These are phyloP conservation scores for Iberis amara DNA, from an alignment of 441 rosid genomes.

Conservation along the genomic window DNA sequence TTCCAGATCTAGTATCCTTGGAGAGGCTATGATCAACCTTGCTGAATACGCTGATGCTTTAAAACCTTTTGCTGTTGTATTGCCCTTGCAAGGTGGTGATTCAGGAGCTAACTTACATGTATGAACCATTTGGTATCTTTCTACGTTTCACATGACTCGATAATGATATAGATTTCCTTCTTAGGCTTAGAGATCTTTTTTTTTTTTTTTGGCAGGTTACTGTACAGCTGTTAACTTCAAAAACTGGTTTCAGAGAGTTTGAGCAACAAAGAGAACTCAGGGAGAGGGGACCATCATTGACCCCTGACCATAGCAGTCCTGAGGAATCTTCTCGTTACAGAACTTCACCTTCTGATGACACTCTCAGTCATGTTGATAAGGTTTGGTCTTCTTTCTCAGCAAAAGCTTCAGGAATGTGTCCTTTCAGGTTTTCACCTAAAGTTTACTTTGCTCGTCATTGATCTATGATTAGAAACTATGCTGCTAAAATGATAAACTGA, in stretches of 20 bases:
- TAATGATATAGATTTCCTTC: constrained; percentile 14
- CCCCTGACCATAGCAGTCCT: constrained; percentile 56
- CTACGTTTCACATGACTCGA: background rate
- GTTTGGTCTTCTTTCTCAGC: constrained; percentile 33
- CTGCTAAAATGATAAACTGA: background rate
- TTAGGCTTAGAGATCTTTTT: constrained; percentile 15
- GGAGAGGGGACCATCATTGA: constrained; percentile 67
- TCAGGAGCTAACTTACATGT: constrained; percentile 89
- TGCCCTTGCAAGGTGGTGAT: constrained; percentile 86
- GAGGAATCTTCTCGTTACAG: constrained; percentile 56
- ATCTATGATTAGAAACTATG: constrained; percentile 5
- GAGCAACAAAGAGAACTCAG: constrained; percentile 97
- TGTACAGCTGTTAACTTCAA: constrained; percentile 91
- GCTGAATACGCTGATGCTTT: constrained; percentile 89
- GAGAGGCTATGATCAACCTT: constrained; percentile 89
- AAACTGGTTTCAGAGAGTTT: constrained; percentile 96
- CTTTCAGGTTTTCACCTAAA: constrained; percentile 7
- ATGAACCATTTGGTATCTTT: constrained; percentile 39
- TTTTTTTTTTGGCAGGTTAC: constrained; percentile 56
- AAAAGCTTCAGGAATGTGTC: constrained; percentile 13
- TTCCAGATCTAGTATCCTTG: constrained; percentile 84
- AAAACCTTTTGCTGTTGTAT: constrained; percentile 60
- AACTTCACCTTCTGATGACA: constrained; percentile 54
- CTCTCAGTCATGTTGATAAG: constrained; percentile 53
- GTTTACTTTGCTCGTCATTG: background rate